Base-by-base conservation (phyloP, 2,329 filamentous ascomycete species). In the Corinectria fuckeliana region DNA sequence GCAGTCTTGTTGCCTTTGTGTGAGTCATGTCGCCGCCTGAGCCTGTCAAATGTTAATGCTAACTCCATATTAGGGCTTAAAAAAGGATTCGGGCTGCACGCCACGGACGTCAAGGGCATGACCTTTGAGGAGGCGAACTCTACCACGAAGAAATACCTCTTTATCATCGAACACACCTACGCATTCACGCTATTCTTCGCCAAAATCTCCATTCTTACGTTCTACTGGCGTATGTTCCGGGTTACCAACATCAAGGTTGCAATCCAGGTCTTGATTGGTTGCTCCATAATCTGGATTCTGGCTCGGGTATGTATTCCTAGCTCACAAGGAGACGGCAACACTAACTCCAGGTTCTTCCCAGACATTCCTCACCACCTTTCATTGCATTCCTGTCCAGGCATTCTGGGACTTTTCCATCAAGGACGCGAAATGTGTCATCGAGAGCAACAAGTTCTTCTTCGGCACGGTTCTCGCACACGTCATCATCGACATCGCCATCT, bases 141-240 rank as follows among this genome's bases (percentile, higher is more conserved):
- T 4, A 26, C 34, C 23, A 45, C 39, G 5, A 61, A 61, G 32
- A 14, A 55, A 9, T 45, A 42, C n/a, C 65, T 70, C 2, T 70
- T 63, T 3, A 54, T 71, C 34, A 60, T 55, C 16, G 73, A 75
- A 45, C 62, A 73, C 4, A 39, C 71, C 23, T 75, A 75, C 50
- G 68, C 70, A 14, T 70, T 65, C 5, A 62, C 72, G 0, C 58
- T 75, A 2, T 71, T 68, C 56, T 71, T 71, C 28, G 68, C 62
- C 11, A 75, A 75, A 44, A 28, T 68, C 1, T 64, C 72, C 1
- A 68, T 75, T 5, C 58, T 75, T 3, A 58, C 44, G 6, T 71
- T 75, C 16, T 75, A 75, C 55, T 74, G 70, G 71, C 69, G 73
- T 11, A 63, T 75, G 47, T 75, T 75, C 28, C 53, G 66, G 1